Percentiles rank a stretch among this genome's conserved stretches.
phyloP scores from a whole-genome alignment of 1,284 basidiomycete genomes.

The Pseudozyma pruni region DNA sequence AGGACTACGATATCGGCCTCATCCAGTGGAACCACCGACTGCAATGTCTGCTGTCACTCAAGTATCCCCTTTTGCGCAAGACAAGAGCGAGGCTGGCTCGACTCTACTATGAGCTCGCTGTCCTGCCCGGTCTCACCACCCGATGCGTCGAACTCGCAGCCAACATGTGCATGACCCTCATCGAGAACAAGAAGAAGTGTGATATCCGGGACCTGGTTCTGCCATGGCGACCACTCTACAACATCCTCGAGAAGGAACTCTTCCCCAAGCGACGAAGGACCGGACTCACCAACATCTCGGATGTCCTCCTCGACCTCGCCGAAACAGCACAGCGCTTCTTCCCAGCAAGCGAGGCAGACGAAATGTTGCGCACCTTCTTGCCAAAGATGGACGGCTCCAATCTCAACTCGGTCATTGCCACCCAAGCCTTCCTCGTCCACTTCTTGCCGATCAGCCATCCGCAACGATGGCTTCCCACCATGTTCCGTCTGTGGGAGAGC shows the following conservation, averaged over 20 bases:
- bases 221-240: constrained; percentile 86
- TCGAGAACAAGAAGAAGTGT: constrained; percentile 82
- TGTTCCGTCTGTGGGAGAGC: constrained; percentile 84
- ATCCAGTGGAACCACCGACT: constrained; percentile 73
- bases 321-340: constrained; percentile 87
- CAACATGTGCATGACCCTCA: constrained; percentile 77
- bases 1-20: constrained; percentile 71
- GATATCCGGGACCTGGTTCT: constrained; percentile 83
- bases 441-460: constrained; percentile 64
- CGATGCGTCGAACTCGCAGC: constrained; percentile 78
- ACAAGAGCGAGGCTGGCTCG: constrained; percentile 80
- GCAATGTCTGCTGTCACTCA: constrained; percentile 62
- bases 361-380: constrained; percentile 84
- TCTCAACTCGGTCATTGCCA: constrained; percentile 71
- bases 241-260: constrained; percentile 81
- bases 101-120: constrained; percentile 83
- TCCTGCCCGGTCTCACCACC: constrained; percentile 79
- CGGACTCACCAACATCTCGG: constrained; percentile 73
- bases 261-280: constrained; percentile 76
- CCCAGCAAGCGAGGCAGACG: constrained; percentile 84
- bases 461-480: constrained; percentile 61
- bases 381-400: constrained; percentile 80
- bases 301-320: constrained; percentile 85
- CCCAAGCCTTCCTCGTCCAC: constrained; percentile 65
- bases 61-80: constrained; percentile 69